These are phyloP conservation scores for Xylariaceae sp. DNA, from an alignment of 2,329 filamentous ascomycete genomes.

Conservation along the genomic window DNA sequence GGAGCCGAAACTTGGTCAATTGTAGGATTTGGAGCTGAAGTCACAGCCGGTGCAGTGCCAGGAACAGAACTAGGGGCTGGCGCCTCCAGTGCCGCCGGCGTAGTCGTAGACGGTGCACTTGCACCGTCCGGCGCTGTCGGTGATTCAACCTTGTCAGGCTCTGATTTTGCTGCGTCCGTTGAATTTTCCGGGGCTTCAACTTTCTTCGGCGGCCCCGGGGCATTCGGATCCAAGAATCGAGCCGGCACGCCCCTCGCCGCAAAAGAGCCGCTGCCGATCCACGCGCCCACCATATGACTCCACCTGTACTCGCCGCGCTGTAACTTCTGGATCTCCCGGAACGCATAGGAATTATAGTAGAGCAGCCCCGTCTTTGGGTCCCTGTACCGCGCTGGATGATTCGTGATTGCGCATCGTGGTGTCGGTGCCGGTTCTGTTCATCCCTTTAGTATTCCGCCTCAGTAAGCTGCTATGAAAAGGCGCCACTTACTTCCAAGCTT, in stretches of 20 bases:
- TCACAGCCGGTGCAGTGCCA: background rate
- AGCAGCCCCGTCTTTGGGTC: conserved; percentile 84
- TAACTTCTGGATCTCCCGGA: conserved; percentile 78
- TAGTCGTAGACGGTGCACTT: conserved; percentile 3
- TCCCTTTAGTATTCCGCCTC: conserved; percentile 21
- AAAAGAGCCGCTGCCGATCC: conserved; percentile 69
- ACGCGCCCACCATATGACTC: conserved; percentile 80
- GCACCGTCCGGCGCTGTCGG: conserved; percentile 5
- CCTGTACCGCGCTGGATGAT: conserved; percentile 76
- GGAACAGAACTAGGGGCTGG: background rate
- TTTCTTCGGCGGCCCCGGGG: conserved; percentile 33
- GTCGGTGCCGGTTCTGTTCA: conserved; percentile 51
- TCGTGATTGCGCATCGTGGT: conserved; percentile 79
- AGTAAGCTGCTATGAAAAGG: background rate
- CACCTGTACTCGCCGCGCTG: conserved; percentile 75
- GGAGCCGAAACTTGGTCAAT: background rate
- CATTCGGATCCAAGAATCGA: conserved; percentile 62
- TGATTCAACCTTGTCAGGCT: conserved; percentile 8
- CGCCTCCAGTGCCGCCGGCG: background rate
- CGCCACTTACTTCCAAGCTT: conserved; percentile 55
- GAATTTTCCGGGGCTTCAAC: conserved; percentile 10
- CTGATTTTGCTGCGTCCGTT: conserved; percentile 7
- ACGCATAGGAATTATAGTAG: conserved; percentile 79
- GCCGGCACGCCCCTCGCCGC: conserved; percentile 79
- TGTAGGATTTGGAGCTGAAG: background rate